phyloP scores from a whole-genome alignment of 208 protist species.

The Strigomonas galati region DNA sequence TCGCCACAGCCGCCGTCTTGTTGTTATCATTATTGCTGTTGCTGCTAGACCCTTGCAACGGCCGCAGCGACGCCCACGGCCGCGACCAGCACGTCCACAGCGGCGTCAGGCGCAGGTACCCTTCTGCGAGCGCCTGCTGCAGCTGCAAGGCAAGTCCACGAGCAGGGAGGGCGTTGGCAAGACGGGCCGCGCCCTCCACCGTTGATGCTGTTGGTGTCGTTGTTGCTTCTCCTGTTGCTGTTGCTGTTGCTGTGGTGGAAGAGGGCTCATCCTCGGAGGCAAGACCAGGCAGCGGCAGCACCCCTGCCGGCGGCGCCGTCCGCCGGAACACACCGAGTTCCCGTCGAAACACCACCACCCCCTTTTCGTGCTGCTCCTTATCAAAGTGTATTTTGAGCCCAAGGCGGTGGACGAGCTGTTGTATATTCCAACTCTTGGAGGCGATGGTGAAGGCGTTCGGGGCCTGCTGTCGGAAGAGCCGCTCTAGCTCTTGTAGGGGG shows the following conservation, averaged over 20 bases:
- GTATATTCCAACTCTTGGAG: constrained; percentile 67
- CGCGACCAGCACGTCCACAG: constrained; percentile 77
- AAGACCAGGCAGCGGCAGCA: constrained; percentile 10
- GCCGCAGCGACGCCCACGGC: constrained; percentile 53
- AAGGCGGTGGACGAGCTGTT: constrained; percentile 80
- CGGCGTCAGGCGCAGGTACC: constrained; percentile 62
- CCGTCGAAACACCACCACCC: not conserved
- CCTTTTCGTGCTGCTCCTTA: constrained; percentile 15
- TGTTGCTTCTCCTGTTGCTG: not conserved
- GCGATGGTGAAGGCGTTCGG: constrained; percentile 57
- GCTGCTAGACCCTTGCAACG: too few species aligned
- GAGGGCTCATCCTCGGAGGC: not conserved
- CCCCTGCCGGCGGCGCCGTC: constrained; percentile 13
- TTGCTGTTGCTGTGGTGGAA: not conserved
- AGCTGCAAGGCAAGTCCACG: constrained; percentile 33
- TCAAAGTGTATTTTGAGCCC: constrained; percentile 62
- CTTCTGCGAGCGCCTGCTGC: constrained; percentile 33
- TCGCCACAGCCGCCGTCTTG: too few species aligned
- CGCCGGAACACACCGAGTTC: constrained; percentile 15
- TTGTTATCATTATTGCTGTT: too few species aligned
- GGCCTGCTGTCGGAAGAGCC: constrained; percentile 41
- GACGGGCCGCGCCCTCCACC: not conserved
- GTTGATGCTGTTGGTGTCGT: not conserved
- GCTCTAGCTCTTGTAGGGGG: constrained; percentile 24
- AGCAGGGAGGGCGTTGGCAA: not conserved